A percentile compares a stretch with the other conserved stretches of the same genome.
These are phyloP conservation scores for Leccinum sublutescens DNA, from an alignment of 768 basidiomycete species.

Conservation along the genomic window DNA sequence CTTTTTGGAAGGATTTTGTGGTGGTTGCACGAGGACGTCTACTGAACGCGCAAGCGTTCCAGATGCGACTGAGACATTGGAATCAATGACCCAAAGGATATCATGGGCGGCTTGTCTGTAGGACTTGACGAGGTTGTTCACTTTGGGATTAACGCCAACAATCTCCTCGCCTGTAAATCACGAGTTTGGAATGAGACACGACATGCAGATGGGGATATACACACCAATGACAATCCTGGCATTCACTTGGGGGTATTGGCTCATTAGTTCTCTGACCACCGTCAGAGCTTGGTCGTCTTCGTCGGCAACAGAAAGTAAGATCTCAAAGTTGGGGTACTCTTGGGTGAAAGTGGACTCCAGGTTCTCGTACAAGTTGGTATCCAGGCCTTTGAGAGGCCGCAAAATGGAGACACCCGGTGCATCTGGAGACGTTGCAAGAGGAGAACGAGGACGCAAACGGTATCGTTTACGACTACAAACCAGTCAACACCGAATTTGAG, in stretches of 20 bases:
- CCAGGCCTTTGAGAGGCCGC: slow-evolving; percentile 91
- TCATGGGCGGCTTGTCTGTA: slow-evolving; percentile 82
- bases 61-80: slow-evolving; percentile 79
- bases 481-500: slow-evolving; percentile 2
- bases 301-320: slow-evolving; percentile 89
- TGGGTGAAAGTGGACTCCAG: slow-evolving; percentile 90
- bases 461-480: slow-evolving; percentile 70
- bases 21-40: slow-evolving; percentile 57
- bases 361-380: slow-evolving; percentile 95
- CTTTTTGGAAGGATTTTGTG: slow-evolving; percentile 34
- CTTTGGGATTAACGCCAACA: slow-evolving; percentile 94
- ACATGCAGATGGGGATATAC: slow-evolving; percentile 16
- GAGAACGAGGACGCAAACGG: slow-evolving; percentile 61
- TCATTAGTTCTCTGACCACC: slow-evolving; percentile 74
- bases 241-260: slow-evolving; percentile 74
- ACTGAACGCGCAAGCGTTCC: slow-evolving; percentile 85
- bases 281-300: slow-evolving; percentile 85
- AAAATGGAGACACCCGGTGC: slow-evolving; percentile 92
- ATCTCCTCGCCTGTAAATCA: slow-evolving; percentile 64
- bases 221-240: slow-evolving; percentile 76
- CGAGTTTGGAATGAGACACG: background rate
- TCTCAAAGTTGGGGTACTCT: slow-evolving; percentile 89
- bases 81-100: slow-evolving; percentile 95
- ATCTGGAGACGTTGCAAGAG: slow-evolving; percentile 48
- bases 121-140: slow-evolving; percentile 90